phyloP scores from a whole-genome alignment of 1,139 yeast species.

The Schwanniomyces etchellsii region DNA sequence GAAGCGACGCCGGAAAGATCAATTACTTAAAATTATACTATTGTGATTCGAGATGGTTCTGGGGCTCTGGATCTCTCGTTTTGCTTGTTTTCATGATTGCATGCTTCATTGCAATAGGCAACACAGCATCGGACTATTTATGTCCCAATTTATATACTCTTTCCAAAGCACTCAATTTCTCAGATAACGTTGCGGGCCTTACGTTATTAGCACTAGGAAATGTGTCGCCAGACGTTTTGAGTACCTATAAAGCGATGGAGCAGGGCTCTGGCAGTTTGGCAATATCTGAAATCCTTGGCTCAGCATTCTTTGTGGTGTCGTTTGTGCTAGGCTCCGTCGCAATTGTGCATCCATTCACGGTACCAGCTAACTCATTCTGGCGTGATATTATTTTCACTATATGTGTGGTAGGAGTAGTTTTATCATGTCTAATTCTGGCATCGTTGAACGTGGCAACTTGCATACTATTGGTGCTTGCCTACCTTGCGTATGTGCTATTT shows the following conservation, averaged over 20 bases:
- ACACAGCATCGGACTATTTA: constrained; percentile 69
- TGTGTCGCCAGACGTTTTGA: constrained; percentile 84
- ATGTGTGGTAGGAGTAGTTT: constrained; percentile 36
- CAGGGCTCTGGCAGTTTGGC: constrained; percentile 71
- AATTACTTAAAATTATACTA: constrained; percentile 39
- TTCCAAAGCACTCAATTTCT: constrained; percentile 53
- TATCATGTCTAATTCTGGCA: constrained; percentile 39
- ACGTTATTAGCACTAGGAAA: constrained; percentile 88
- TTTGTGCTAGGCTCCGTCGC: constrained; percentile 76
- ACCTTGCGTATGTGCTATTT: constrained; percentile 44
- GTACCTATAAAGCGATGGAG: constrained; percentile 77
- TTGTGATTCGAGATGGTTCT: constrained; percentile 17
- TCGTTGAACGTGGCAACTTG: constrained; percentile 42
- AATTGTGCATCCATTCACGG: constrained; percentile 58
- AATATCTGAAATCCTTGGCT: constrained; percentile 82
- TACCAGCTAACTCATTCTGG: constrained; percentile 42
- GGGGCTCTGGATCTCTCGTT: constrained; percentile 13
- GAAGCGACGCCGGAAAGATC: constrained; percentile 33
- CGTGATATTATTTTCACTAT: constrained; percentile 54
- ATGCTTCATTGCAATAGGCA: constrained; percentile 62
- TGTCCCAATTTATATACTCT: constrained; percentile 69
- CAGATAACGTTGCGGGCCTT: constrained; percentile 81
- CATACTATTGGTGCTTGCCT: constrained; percentile 30
- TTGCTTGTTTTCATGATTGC: constrained; percentile 26
- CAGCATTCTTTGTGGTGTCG: constrained; percentile 72